Evolutionary conservation across 129 eudicot species (phyloP).

Genomic region (Apium graveolens): DNA sequence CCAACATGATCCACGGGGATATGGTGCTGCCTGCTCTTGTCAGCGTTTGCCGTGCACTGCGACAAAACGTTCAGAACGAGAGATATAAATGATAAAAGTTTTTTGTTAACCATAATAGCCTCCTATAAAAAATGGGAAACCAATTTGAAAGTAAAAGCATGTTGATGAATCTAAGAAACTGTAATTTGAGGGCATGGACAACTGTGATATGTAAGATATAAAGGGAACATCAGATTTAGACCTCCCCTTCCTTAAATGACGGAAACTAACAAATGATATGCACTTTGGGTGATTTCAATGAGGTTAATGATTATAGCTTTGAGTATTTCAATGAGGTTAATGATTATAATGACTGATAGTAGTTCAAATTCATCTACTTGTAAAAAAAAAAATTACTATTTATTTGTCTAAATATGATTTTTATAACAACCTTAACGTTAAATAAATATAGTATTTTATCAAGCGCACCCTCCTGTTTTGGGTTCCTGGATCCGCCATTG

Average conservation of each 20-base stretch:
- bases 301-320: neutral
- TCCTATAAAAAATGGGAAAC: neutral
- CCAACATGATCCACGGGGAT: slow-evolving; percentile 28
- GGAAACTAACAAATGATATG: neutral
- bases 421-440: neutral
- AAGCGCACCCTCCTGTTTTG: neutral
- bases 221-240: neutral
- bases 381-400: too few relatives aligned
- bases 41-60: slow-evolving; percentile 36
- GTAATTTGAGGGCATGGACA: neutral
- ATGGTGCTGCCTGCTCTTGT: slow-evolving; percentile 34
- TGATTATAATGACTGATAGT: neutral
- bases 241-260: neutral
- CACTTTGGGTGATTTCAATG: neutral
- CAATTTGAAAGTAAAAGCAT: neutral
- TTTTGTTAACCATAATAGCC: neutral
- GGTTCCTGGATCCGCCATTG: neutral
- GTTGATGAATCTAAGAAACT: neutral
- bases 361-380: too few relatives aligned
- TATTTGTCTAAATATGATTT: neutral
- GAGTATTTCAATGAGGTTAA: neutral
- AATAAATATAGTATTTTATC: neutral
- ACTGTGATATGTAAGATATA: neutral
- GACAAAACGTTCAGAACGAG: slow-evolving; percentile 11
- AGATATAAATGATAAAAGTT: neutral